Conservation (phyloP, 169 alveolate species). For the Plasmodium knowlesi region DNA sequence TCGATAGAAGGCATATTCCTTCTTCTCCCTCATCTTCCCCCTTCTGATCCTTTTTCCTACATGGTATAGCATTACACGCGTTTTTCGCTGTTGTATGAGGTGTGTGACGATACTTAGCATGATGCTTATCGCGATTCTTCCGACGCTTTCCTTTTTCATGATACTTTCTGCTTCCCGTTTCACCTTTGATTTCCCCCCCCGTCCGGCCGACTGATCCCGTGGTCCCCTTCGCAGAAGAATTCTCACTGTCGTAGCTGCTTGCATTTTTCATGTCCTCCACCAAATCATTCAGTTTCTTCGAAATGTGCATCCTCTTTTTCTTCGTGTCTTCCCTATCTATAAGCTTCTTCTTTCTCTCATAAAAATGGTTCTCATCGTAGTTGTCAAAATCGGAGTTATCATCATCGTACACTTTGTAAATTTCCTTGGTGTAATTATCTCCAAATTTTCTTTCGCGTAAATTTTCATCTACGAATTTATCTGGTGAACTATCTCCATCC, state of each 20-base stretch:
- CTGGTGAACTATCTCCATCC: constrained; percentile 34
- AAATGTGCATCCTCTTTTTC: constrained; percentile 14
- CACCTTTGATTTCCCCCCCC: neutral
- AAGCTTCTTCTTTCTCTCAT: constrained; percentile 32
- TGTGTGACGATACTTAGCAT: neutral
- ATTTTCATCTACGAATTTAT: neutral
- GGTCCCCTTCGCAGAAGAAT: constrained; percentile 48
- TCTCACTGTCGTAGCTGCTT: constrained; percentile 53
- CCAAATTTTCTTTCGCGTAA: neutral
- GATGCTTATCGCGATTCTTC: neutral
- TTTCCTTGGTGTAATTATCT: neutral
- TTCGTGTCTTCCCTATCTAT: constrained; percentile 45
- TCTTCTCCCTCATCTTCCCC: neutral
- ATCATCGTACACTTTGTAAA: constrained; percentile 36
- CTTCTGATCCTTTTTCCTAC: neutral
- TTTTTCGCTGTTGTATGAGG: neutral
- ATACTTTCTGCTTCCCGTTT: neutral
- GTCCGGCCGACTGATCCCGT: constrained; percentile 12
- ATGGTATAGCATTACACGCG: neutral
- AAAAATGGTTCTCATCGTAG: constrained; percentile 61
- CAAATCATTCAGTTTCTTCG: constrained; percentile 28
- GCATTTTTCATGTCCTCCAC: constrained; percentile 71
- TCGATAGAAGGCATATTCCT: constrained; percentile 13
- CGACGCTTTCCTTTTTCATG: neutral
- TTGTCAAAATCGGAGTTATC: constrained; percentile 72